Evolutionary conservation across 495 filamentous ascomycete species (phyloP).

Genomic region (Xylaria telfairii): DNA sequence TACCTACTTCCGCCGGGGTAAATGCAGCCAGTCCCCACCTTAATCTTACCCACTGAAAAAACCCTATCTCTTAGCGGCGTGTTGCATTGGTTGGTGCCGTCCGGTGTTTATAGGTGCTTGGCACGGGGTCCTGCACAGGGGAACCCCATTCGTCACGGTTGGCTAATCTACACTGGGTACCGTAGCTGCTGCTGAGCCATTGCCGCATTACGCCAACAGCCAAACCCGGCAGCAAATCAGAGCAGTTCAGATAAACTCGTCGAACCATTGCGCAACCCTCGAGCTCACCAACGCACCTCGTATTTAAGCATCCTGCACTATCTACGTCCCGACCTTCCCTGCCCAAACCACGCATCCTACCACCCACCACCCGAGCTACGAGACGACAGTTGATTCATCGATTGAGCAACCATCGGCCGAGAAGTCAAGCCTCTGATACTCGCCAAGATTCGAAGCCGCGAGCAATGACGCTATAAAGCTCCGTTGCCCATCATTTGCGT

Average conservation of each 20-base stretch:
- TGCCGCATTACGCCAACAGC: conserved; percentile 20
- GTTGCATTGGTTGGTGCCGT: conserved; percentile 9
- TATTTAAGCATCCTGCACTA: neutral
- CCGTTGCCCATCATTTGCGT: conserved; percentile 7
- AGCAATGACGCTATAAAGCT: conserved; percentile 35
- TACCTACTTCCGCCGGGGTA: neutral
- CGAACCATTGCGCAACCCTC: conserved; percentile 21
- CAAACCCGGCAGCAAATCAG: conserved; percentile 3
- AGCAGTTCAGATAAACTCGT: neutral
- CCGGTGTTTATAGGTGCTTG: conserved; percentile 4
- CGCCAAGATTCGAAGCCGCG: conserved; percentile 18
- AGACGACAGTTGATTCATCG: neutral
- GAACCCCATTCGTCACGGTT: neutral
- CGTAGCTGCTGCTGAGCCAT: neutral
- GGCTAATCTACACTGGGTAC: neutral
- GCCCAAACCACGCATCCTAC: neutral
- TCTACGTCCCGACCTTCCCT: neutral
- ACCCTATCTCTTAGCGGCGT: conserved; percentile 3
- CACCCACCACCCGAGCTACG: neutral
- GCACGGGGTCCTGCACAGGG: conserved; percentile 1
- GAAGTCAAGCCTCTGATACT: conserved; percentile 1
- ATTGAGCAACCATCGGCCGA: neutral
- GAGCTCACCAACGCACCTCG: neutral
- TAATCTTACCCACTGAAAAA: conserved; percentile 3
- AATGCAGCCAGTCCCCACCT: neutral